Base-by-base conservation (phyloP, 1,284 basidiomycete genomes). In the Polyporus tsugae region DNA sequence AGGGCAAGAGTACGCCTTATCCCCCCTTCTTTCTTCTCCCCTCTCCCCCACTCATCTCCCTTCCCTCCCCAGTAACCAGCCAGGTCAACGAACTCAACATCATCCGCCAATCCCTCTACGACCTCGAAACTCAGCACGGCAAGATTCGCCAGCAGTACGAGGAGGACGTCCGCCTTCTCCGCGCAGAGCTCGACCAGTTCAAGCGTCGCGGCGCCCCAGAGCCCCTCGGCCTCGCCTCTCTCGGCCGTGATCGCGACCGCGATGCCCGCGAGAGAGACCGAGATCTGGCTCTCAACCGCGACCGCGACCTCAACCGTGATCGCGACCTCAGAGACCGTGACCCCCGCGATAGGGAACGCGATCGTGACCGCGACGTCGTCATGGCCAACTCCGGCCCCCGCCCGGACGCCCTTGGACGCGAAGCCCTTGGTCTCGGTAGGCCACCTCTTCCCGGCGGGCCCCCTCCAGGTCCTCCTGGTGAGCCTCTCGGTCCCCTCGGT, bases 61-160 rank as follows among this genome's bases (percentile, higher is more conserved):
- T 36, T 66, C 38, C 49, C 55, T 60, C 41, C 41, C 15, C 73
- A 94, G 93, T 93, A 69, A 83, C 85, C 22, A 83, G 83, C 65
- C 93, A 94, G 78, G 87, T 93, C 74, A 89, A 87, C 74, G 93
- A 94, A 78, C 81, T 93, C 67, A 90, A 89, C 70, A 84, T 90
- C 78, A 91, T 94, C 75, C 85, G 91, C 69, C 88, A 92, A 76
- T 87, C 89, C 59, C 84, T 95, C 42, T 93, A 92, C 77, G 93
- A 95, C 66, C 88, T 95, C 64, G 93, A 95, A 76, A 84, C 87
- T 19, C 87, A 89, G 69, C 92, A 95, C 73, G 84, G 84, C 68
- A 90, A 91, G 78, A 87, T 93, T 71, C 86, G 92, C 55, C 85
- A 87, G 74, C 87, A 90, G 80, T 94, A 93, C 75, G 92, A 95